A percentile compares a stretch with the other conserved stretches of the same genome.
phyloP scores from a whole-genome alignment of 1,139 yeast genomes.

The Candida frijolesensis region DNA sequence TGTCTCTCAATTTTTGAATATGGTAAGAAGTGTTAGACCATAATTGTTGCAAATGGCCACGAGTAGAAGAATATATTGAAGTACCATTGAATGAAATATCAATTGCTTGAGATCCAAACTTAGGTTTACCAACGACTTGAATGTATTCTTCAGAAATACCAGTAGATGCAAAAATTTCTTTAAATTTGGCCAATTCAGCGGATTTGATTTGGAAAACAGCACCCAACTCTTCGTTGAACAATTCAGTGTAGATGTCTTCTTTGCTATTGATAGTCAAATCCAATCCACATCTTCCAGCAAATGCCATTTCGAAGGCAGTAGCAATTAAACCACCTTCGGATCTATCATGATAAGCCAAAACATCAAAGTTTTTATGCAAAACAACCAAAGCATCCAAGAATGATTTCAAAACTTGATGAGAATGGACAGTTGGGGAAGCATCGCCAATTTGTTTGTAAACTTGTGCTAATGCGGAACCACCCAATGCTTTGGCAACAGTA shows the following conservation, averaged over 20 bases:
- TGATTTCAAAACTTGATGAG: constrained; percentile 59
- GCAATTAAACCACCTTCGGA: constrained; percentile 96
- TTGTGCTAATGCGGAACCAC: constrained; percentile 95
- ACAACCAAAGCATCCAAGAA: constrained; percentile 70
- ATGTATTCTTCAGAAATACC: constrained; percentile 60
- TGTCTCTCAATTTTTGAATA: constrained; percentile 90
- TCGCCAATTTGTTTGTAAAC: constrained; percentile 87
- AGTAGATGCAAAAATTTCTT: constrained; percentile 51
- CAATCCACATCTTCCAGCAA: constrained; percentile 87
- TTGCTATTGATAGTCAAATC: constrained; percentile 42
- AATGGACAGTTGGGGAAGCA: constrained; percentile 81
- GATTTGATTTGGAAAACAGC: constrained; percentile 87
- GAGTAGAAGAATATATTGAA: constrained; percentile 51
- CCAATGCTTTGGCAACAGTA: constrained; percentile 59
- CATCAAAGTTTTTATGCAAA: constrained; percentile 68
- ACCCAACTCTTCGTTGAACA: constrained; percentile 94
- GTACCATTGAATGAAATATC: constrained; percentile 50
- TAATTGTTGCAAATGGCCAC: constrained; percentile 74
- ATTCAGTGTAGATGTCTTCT: constrained; percentile 47
- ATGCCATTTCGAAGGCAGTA: constrained; percentile 92
- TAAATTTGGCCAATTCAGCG: constrained; percentile 56
- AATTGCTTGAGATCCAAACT: constrained; percentile 56
- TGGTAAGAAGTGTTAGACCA: constrained; percentile 93
- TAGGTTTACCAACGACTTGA: constrained; percentile 68
- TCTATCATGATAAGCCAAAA: constrained; percentile 92